phyloP scores from a whole-genome alignment of 2,329 filamentous ascomycete species.

The Allantophomopsis lycopodina region DNA sequence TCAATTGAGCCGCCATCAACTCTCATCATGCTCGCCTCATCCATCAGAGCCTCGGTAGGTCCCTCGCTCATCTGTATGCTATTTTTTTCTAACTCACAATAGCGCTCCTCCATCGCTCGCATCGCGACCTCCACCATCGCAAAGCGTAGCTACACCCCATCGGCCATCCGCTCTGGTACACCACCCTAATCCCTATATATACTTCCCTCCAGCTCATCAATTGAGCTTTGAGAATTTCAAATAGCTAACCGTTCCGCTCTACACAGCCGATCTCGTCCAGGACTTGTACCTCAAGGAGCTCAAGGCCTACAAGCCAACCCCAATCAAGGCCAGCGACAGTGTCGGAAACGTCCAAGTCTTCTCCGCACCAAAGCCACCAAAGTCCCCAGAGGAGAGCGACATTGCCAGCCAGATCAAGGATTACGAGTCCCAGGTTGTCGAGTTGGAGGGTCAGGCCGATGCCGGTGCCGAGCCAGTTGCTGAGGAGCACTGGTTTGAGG shows the following conservation, averaged over 20 bases:
- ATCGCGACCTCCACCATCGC: conserved; percentile 15
- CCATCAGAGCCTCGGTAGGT: conserved; percentile 20
- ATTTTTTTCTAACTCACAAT: conserved; percentile 8
- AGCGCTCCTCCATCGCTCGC: conserved; percentile 21
- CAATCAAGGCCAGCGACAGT: conserved; percentile 74
- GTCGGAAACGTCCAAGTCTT: conserved; percentile 90
- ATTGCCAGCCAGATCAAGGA: conserved; percentile 83
- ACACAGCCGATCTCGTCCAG: conserved; percentile 85
- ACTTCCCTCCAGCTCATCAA: background rate
- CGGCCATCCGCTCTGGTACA: conserved; percentile 20
- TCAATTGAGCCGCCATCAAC: conserved; percentile 16
- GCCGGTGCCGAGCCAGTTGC: conserved; percentile 43
- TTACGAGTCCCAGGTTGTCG: conserved; percentile 88
- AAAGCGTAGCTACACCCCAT: conserved; percentile 19
- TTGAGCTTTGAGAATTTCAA: background rate
- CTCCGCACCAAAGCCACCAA: conserved; percentile 62
- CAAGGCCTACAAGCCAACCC: conserved; percentile 81
- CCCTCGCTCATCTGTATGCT: conserved; percentile 6
- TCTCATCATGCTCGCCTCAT: conserved; percentile 20
- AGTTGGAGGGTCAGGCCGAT: conserved; percentile 78
- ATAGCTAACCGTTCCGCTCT: background rate
- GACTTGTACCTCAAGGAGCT: conserved; percentile 96
- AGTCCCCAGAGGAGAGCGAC: conserved; percentile 86
- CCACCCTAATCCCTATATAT: conserved; percentile 1
- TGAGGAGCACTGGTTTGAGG: conserved; percentile 68